Evolutionary conservation across 805 yeast genomes (phyloP).

Genomic region (Ogataea allantospora): DNA sequence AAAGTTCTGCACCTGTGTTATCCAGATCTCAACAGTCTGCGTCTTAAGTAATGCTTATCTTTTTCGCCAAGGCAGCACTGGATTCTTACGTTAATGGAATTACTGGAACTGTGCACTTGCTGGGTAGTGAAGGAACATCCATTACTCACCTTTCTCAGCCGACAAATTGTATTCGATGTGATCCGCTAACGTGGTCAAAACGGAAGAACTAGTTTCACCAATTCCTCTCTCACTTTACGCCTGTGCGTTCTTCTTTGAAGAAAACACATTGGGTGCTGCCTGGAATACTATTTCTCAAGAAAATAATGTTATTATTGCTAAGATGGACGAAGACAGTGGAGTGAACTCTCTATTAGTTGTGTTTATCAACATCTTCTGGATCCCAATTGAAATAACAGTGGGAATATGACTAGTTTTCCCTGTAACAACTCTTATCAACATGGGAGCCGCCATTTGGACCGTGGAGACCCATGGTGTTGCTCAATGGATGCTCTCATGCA

Average conservation of each 20-base stretch:
- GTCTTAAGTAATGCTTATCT: too few relatives aligned
- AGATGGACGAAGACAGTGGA: slow-evolving; percentile 19
- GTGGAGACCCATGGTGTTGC: slow-evolving; percentile 16
- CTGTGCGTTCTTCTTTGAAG: slow-evolving; percentile 19
- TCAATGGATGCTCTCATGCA: slow-evolving; percentile 13
- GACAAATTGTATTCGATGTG: slow-evolving; percentile 14
- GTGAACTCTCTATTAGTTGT: slow-evolving; percentile 16
- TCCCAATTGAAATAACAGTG: slow-evolving; percentile 18
- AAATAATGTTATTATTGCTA: slow-evolving; percentile 10
- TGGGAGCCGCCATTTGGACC: slow-evolving; percentile 14
- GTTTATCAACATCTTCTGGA: slow-evolving; percentile 19
- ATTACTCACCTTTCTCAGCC: slow-evolving; percentile 19
- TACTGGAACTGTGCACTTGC: too few relatives aligned
- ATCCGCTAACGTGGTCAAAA: slow-evolving; percentile 17
- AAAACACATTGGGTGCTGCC: slow-evolving; percentile 20
- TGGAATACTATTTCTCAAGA: slow-evolving; percentile 17
- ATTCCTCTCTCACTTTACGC: slow-evolving; percentile 17
- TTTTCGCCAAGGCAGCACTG: too few relatives aligned
- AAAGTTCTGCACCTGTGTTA: too few relatives aligned
- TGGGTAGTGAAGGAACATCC: too few relatives aligned
- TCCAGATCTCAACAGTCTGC: too few relatives aligned
- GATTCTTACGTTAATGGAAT: too few relatives aligned
- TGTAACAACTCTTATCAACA: slow-evolving; percentile 10
- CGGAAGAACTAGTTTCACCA: slow-evolving; percentile 17
- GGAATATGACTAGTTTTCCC: slow-evolving; percentile 18